Base-by-base conservation (phyloP, 352 stramenopile genomes). In the Phytophthora sp. region DNA sequence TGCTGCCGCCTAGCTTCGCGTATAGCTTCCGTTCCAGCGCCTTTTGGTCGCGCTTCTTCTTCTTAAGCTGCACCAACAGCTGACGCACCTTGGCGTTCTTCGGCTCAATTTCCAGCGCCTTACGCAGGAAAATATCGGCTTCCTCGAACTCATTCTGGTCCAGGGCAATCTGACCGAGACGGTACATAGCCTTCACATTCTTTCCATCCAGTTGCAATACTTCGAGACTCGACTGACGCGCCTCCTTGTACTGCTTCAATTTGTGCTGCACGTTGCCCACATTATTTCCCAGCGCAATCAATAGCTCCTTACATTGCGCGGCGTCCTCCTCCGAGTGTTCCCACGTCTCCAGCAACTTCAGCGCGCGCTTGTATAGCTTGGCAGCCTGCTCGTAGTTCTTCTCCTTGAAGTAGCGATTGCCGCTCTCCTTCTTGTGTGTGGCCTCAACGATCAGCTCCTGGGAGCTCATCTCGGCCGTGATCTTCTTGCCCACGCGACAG, bases 111-210 rank as follows among this genome's bases (percentile, higher is more conserved):
- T 72, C 70, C 11, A 91, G 58, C n/a, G 80, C 86, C 42, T 86
- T 79, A 50, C 86, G 82, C 39, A 91, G 58, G 26, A 83, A 84
- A 55, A 71, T 57, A 15, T 75, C 79, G 4, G 84, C 79, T 27
- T 92, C 82, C 8, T 68, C 67, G 50, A 92, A 94, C 53, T 94
- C 86, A 62, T 78, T 89, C 67, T 90, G 74, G 41, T 91, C 80
- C 49, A 93, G 60, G 9, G 80, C 74, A 46, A 94, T 86, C 56
- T 89, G 84, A 4, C 72, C 81, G 11, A 94, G 57, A 6, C 84
- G 84, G 52, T 92, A 93, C 69, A 93, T 85, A 55, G 86, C 86
- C 70, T 94, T 94, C 52, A 92, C 66, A 59, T 94, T 94, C 30
- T 63, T 76, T 2, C 57, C 45, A 60, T 94, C 86, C 9, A 94